These are phyloP conservation scores for Pythium vanterpoolii DNA, from an alignment of 352 stramenopile species.

Conservation along the genomic window DNA sequence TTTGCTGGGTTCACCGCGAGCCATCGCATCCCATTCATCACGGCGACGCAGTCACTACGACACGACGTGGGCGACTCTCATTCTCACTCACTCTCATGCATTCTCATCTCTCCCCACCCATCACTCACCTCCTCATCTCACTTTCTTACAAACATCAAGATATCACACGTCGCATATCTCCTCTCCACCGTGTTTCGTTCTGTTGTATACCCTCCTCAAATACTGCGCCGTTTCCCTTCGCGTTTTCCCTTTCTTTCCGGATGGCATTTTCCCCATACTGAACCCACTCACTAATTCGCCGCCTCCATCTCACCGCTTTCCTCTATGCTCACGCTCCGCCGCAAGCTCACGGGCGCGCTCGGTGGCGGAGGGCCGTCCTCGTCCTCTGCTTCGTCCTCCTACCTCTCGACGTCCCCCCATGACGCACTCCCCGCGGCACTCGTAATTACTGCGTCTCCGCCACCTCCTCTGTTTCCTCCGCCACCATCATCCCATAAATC, in stretches of 20 bases:
- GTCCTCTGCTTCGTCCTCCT: not conserved
- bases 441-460: conserved; percentile 13
- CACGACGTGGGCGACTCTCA: not conserved
- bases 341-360: conserved; percentile 17
- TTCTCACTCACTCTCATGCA: not conserved
- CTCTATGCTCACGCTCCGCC: conserved; percentile 15
- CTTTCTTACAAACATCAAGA: not conserved
- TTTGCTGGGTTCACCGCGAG: no score
- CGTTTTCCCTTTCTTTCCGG: not conserved
- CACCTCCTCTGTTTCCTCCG: conserved; percentile 4
- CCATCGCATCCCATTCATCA: not conserved
- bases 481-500: conserved; percentile 28
- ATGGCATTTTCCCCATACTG: not conserved
- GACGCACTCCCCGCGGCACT: conserved; percentile 1
- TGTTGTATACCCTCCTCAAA: not conserved
- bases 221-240: not conserved
- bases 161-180: not conserved
- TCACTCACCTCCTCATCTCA: not conserved
- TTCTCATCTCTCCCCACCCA: not conserved
- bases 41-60: not conserved
- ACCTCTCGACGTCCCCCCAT: no score
- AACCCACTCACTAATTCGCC: conserved; percentile 2
- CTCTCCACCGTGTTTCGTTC: not conserved
- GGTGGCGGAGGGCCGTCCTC: not conserved
- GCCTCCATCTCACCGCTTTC: not conserved